Conservation (phyloP, 257 asterid genomes). For the Solanum piurae region DNA sequence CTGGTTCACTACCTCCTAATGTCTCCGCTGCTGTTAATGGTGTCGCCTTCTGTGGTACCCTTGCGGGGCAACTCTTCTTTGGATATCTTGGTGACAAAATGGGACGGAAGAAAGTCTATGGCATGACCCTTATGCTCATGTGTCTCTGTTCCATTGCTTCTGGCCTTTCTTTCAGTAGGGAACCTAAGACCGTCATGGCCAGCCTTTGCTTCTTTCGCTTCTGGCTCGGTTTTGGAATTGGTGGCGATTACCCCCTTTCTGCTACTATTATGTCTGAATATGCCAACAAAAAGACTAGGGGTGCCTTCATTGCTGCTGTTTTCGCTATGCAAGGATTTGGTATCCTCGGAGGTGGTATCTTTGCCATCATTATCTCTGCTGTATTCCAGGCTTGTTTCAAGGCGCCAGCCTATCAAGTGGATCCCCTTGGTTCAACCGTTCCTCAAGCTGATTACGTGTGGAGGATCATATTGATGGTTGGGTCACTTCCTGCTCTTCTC, state of each 20-base stretch:
- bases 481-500: conserved; percentile 39
- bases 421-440: conserved; percentile 30
- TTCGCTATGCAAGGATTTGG: conserved; percentile 69
- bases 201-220: conserved; percentile 55
- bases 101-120: conserved; percentile 49
- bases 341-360: conserved; percentile 36
- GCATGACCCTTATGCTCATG: conserved; percentile 47
- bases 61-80: conserved; percentile 52
- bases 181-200: conserved; percentile 27
- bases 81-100: conserved; percentile 58
- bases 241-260: conserved; percentile 59
- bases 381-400: conserved; percentile 18
- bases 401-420: conserved; percentile 36
- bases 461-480: conserved; percentile 49
- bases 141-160: conserved; percentile 36
- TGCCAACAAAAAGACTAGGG: conserved; percentile 51
- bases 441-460: conserved; percentile 49
- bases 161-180: conserved; percentile 38
- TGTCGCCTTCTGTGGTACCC: conserved; percentile 49
- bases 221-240: conserved; percentile 62
- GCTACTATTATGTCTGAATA: conserved; percentile 70
- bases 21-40: conserved; percentile 53
- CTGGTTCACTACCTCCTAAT: conserved; percentile 47
- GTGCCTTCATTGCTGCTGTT: conserved; percentile 53
- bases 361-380: conserved; percentile 28